phyloP scores from a whole-genome alignment of 23 red algal species.

The Cyanidium caldarium region DNA sequence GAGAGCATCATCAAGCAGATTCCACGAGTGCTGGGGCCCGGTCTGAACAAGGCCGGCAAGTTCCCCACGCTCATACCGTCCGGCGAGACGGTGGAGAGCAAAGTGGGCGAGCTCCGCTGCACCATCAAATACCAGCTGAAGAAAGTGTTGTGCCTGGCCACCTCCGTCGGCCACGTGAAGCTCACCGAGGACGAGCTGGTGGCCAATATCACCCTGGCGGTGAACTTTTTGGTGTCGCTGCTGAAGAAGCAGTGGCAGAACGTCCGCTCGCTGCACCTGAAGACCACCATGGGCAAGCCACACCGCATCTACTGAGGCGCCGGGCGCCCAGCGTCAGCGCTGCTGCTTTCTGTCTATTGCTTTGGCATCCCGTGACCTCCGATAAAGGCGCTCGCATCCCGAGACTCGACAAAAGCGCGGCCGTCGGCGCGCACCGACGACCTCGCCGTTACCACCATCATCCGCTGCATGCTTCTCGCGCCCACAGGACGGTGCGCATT shows the following conservation, averaged over 20 bases:
- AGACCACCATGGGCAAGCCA: conserved; percentile 95
- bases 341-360: no score
- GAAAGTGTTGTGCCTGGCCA: conserved; percentile 94
- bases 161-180: conserved; percentile 79
- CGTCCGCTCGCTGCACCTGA: conserved; percentile 90
- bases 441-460: no score
- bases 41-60: conserved; percentile 95
- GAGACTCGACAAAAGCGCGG: no score
- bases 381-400: no score
- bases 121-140: conserved; percentile 99
- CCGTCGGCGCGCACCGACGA: no score
- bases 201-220: conserved; percentile 82
- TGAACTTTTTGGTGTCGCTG: conserved; percentile 95
- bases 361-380: no score
- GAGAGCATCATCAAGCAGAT: conserved; percentile 92
- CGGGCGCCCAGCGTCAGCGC: no score
- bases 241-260: conserved; percentile 99
- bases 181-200: conserved; percentile 83
- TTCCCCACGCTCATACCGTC: conserved; percentile 69
- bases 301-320: conserved; percentile 77
- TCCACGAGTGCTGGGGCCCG: conserved; percentile 91
- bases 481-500: no score
- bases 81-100: conserved; percentile 64
- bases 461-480: no score
- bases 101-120: conserved; percentile 59